Evolutionary conservation across 495 filamentous ascomycete genomes (phyloP).

Genomic region (Neurospora sp.): DNA sequence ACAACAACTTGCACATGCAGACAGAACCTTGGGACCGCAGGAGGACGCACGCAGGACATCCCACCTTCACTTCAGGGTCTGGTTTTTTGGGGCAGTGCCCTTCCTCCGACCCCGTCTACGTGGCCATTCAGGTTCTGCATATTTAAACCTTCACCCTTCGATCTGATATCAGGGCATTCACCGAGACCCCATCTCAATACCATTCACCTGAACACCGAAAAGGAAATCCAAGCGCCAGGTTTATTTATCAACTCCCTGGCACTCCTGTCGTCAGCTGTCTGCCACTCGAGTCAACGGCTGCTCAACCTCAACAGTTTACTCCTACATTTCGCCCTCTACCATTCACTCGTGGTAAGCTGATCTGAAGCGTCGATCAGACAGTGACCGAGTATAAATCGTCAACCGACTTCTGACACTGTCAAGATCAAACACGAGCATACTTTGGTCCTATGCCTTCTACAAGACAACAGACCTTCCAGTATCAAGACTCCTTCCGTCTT

Average conservation of each 20-base stretch:
- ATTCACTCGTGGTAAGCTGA: neutral
- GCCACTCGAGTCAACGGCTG: neutral
- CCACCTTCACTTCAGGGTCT: neutral
- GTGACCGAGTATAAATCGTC: neutral
- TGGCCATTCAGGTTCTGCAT: neutral
- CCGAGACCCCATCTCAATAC: too few species aligned
- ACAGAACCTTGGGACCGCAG: neutral
- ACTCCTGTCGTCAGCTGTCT: neutral
- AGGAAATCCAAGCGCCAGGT: neutral
- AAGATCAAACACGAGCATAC: neutral
- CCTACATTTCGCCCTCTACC: neutral
- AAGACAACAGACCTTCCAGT: neutral
- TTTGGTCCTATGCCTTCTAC: neutral
- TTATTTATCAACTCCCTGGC: neutral
- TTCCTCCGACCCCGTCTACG: neutral
- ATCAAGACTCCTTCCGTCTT: neutral
- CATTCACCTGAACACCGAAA: neutral
- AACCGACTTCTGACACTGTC: neutral
- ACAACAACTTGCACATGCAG: neutral
- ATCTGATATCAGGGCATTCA: too few species aligned
- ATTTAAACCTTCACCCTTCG: too few species aligned
- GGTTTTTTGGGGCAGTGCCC: neutral
- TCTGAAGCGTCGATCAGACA: neutral
- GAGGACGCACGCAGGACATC: neutral
- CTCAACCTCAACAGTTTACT: neutral